Conservation (phyloP, 2,329 filamentous ascomycete species). For the Pseudocercospora vitis region DNA sequence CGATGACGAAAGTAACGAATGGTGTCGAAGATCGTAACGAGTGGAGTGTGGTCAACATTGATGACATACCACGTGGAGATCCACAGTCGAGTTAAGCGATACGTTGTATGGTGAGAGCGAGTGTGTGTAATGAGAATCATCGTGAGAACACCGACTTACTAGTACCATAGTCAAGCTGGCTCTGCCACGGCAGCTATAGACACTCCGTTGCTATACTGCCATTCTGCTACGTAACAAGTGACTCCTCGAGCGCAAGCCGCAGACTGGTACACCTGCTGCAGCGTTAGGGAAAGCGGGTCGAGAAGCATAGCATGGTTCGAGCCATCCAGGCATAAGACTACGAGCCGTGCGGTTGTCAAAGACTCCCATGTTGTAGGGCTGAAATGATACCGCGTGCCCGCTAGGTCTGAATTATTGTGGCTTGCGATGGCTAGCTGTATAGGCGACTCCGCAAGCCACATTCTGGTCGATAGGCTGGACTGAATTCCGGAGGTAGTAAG, state of each 20-base stretch:
- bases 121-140: background rate
- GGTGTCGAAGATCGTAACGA: conserved; percentile 24
- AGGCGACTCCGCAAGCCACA: conserved; percentile 20
- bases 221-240: background rate
- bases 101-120: background rate
- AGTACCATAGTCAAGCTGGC: background rate
- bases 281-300: background rate
- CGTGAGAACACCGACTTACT: background rate
- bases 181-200: conserved; percentile 5
- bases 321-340: background rate
- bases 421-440: conserved; percentile 6
- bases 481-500: background rate
- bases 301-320: background rate
- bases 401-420: conserved; percentile 12
- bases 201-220: conserved; percentile 8
- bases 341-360: background rate
- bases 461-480: conserved; percentile 5
- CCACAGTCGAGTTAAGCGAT: too few relatives aligned
- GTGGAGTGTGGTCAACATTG: background rate
- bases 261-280: background rate
- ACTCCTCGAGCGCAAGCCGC: background rate
- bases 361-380: conserved; percentile 13
- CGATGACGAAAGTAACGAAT: conserved; percentile 28
- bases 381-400: conserved; percentile 4
- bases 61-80: too few relatives aligned